Percentiles rank a stretch among this genome's conserved stretches.
phyloP scores from a whole-genome alignment of 371 early-diverging fungal species.

The Smittium mucronatum region DNA sequence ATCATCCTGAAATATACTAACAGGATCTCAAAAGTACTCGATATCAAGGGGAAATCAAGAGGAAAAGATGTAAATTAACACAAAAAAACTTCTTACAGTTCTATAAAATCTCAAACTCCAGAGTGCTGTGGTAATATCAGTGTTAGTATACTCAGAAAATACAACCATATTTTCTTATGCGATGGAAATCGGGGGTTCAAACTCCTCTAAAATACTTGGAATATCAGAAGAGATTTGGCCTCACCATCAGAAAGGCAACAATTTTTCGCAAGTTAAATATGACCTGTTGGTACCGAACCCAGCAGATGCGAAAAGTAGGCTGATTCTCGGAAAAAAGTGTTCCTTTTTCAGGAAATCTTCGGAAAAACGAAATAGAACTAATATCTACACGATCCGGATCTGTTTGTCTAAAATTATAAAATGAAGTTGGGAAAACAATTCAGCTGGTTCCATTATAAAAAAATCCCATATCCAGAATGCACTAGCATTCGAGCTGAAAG shows the following conservation, averaged over 20 bases:
- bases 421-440: conserved; percentile 15
- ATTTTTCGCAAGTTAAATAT: not conserved
- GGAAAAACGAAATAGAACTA: not conserved
- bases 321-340: conserved; percentile 6
- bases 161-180: not conserved
- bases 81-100: not conserved
- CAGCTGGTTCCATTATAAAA: conserved; percentile 19
- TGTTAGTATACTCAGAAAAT: not conserved
- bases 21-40: not conserved
- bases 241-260: not conserved
- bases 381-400: conserved; percentile 16
- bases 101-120: not conserved
- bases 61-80: not conserved
- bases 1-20: not conserved
- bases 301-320: not conserved
- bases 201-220: not conserved
- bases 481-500: conserved; percentile 18
- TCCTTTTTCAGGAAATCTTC: conserved; percentile 8
- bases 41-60: not conserved
- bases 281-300: not conserved
- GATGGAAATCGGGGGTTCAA: not conserved
- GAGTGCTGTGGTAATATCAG: not conserved
- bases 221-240: not conserved
- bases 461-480: conserved; percentile 22
- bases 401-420: conserved; percentile 21